These are phyloP conservation scores for Leptosphaerulina australis DNA, from an alignment of 2,329 filamentous ascomycete species.

Conservation along the genomic window DNA sequence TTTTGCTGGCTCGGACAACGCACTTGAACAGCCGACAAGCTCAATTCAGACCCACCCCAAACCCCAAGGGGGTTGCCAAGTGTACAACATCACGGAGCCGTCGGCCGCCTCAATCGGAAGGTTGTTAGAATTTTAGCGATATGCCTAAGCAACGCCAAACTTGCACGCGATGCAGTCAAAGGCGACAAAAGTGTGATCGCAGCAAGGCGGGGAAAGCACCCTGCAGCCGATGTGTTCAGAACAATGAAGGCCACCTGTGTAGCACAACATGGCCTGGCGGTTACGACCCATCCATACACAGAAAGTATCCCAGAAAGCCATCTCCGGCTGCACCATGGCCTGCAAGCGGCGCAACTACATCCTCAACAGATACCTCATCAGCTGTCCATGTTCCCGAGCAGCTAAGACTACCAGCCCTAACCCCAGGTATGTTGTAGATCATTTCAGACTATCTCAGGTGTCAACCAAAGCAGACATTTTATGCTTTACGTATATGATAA, in stretches of 20 bases:
- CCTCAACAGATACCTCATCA: slow-evolving; percentile 18
- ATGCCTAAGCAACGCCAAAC: slow-evolving; percentile 45
- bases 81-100: not conserved
- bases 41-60: not conserved
- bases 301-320: slow-evolving; percentile 33
- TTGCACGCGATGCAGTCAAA: slow-evolving; percentile 39
- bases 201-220: slow-evolving; percentile 29
- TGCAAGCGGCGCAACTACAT: slow-evolving; percentile 17
- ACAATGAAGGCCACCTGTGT: slow-evolving; percentile 43
- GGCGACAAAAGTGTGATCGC: slow-evolving; percentile 42
- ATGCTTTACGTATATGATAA: not conserved
- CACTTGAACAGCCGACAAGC: slow-evolving; percentile 1
- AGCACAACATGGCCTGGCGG: slow-evolving; percentile 42
- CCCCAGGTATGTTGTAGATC: slow-evolving; percentile 4
- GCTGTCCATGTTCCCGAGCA: slow-evolving; percentile 3
- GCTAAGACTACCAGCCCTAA: slow-evolving; percentile 11
- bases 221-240: slow-evolving; percentile 37
- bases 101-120: not conserved
- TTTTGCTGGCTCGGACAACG: slow-evolving; percentile 13
- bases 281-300: slow-evolving; percentile 42
- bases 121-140: slow-evolving; percentile 5
- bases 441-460: too few species aligned
- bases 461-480: not conserved
- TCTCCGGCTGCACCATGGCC: slow-evolving; percentile 11
- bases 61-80: not conserved